These are phyloP conservation scores for Penicillium brevicompactum DNA, from an alignment of 2,329 filamentous ascomycete species.

Conservation along the genomic window DNA sequence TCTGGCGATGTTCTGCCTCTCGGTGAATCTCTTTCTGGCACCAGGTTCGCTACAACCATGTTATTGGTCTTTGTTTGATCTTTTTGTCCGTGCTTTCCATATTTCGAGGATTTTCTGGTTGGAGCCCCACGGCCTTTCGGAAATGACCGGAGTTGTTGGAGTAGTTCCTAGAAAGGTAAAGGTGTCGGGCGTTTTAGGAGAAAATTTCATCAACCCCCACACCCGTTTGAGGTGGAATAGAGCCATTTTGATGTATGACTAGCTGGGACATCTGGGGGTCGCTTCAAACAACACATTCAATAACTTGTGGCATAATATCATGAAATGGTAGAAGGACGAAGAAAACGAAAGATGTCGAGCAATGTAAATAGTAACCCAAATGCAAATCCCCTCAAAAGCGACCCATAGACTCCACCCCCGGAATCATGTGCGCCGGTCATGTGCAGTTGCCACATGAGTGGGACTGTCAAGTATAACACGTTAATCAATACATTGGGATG, in stretches of 20 bases:
- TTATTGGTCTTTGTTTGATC: not conserved
- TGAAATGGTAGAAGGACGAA: not conserved
- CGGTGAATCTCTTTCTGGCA: slow-evolving; percentile 2
- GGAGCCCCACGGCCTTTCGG: slow-evolving; percentile 20
- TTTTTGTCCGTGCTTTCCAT: slow-evolving; percentile 1
- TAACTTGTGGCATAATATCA: no score
- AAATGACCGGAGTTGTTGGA: slow-evolving; percentile 10
- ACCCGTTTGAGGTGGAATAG: not conserved
- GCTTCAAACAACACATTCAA: no score
- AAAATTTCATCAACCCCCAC: slow-evolving; percentile 10
- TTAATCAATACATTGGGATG: no score
- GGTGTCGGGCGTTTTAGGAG: slow-evolving; percentile 26
- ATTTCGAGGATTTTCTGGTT: slow-evolving; percentile 1
- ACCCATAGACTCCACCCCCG: slow-evolving; percentile 7
- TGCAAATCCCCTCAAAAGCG: not conserved
- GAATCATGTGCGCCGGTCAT: slow-evolving; percentile 20
- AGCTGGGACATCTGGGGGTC: not conserved
- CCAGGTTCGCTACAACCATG: not conserved
- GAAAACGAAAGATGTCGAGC: not conserved
- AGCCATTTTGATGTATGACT: slow-evolving; percentile 12
- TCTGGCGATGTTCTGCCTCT: not conserved
- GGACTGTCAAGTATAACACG: not conserved
- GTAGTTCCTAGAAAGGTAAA: slow-evolving; percentile 3
- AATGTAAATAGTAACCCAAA: not conserved
- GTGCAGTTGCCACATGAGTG: slow-evolving; percentile 17